A percentile compares a stretch with the other conserved stretches of the same genome.
phyloP scores from a whole-genome alignment of 768 basidiomycete genomes.

The Lentinula lateritia region DNA sequence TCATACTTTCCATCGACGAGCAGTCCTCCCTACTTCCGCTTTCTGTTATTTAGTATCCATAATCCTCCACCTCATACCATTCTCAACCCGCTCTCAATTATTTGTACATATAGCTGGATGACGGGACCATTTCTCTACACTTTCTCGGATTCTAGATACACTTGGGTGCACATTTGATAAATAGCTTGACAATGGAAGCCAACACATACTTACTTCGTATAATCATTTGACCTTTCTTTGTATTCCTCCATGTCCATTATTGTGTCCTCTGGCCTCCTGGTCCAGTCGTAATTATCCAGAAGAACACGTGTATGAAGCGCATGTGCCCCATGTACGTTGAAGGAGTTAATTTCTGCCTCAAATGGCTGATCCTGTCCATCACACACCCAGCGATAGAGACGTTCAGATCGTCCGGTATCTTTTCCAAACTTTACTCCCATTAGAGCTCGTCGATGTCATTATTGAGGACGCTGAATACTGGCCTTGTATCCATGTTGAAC shows the following conservation, averaged over 20 bases:
- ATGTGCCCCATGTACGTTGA: too few species aligned
- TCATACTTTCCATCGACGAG: neutral
- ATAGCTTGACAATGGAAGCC: neutral
- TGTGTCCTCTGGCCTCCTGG: too few species aligned
- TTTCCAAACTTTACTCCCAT: neutral
- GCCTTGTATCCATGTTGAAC: neutral
- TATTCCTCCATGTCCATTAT: conserved; percentile 11
- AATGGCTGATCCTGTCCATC: neutral
- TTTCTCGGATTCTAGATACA: neutral
- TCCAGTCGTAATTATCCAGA: too few species aligned
- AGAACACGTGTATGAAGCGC: too few species aligned
- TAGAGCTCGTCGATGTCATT: neutral
- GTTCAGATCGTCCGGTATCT: neutral
- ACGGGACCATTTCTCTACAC: neutral
- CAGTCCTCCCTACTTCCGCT: neutral
- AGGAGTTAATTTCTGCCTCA: too few species aligned
- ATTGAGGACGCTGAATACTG: neutral
- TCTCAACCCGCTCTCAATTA: neutral
- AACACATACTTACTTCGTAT: conserved; percentile 27
- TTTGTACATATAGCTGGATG: neutral
- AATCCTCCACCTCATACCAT: neutral
- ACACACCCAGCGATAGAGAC: neutral
- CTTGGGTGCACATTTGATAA: neutral
- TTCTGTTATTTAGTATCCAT: neutral
- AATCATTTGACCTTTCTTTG: conserved; percentile 11